A percentile compares a stretch with the other conserved stretches of the same genome.
Conservation (phyloP, 1,139 yeast genomes). For the Diutina rugosa region DNA sequence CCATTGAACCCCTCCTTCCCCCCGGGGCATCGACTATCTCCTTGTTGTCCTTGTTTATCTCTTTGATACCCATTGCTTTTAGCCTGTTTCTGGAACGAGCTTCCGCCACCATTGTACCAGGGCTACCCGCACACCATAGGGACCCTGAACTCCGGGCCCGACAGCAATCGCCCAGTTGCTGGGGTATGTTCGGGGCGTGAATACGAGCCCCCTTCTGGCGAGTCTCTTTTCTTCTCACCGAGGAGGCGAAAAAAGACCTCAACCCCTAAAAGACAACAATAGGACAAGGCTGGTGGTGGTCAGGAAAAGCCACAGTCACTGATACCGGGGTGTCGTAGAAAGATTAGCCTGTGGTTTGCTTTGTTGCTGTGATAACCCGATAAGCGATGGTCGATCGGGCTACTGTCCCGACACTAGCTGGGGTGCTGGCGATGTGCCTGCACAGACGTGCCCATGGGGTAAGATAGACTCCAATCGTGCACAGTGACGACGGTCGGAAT, state of each 20-base stretch:
- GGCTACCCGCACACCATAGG: neutral
- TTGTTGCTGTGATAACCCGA: neutral
- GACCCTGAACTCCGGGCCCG: neutral
- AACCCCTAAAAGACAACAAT: no score
- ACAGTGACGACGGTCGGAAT: neutral
- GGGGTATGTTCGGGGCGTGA: no score
- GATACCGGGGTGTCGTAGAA: no score
- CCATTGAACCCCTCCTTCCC: neutral
- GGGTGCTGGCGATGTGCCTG: neutral
- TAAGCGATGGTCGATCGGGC: neutral
- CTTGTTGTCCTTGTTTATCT: neutral
- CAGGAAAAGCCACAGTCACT: no score
- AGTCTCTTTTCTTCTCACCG: no score
- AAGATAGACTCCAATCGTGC: neutral
- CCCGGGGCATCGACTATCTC: neutral
- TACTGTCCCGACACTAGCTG: neutral
- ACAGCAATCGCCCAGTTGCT: no score
- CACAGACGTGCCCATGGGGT: neutral
- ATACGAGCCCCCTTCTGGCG: no score
- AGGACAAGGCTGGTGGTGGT: no score
- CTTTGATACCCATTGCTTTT: neutral
- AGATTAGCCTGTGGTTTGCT: neutral
- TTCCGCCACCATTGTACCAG: neutral
- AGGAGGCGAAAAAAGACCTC: no score
- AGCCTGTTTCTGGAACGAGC: no score